phyloP scores from a whole-genome alignment of 1,284 basidiomycete species.

The Naganishia sp. region DNA sequence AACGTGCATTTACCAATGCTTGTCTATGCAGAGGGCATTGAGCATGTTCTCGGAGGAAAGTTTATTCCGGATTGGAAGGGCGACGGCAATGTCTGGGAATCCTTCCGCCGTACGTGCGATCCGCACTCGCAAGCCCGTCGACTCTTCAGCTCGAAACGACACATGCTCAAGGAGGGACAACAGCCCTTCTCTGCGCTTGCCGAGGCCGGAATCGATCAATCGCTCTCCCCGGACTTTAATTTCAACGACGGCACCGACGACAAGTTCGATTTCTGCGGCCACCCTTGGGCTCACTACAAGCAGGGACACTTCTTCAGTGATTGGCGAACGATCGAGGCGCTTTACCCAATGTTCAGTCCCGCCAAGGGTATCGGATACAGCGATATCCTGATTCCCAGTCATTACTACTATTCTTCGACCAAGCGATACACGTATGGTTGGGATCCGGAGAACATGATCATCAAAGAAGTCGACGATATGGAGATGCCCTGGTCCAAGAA shows the following conservation, averaged over 20 bases:
- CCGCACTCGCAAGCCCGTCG: conserved; percentile 75
- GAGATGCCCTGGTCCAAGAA: conserved; percentile 69
- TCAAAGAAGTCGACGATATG: conserved; percentile 74
- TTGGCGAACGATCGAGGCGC: conserved; percentile 78
- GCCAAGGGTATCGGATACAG: conserved; percentile 78
- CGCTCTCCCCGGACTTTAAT: conserved; percentile 61
- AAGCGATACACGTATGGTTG: conserved; percentile 84
- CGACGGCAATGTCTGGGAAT: conserved; percentile 84
- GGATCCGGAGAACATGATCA: conserved; percentile 70
- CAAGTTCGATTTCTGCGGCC: conserved; percentile 71
- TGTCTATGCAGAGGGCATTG: conserved; percentile 58
- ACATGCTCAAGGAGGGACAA: conserved; percentile 56
- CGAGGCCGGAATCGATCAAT: conserved; percentile 52
- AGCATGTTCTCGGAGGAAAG: conserved; percentile 65
- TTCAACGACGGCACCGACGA: conserved; percentile 66
- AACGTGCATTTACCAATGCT: not conserved
- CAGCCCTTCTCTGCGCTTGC: conserved; percentile 52
- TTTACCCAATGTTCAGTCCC: conserved; percentile 89
- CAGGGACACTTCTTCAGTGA: conserved; percentile 96
- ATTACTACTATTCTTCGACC: conserved; percentile 86
- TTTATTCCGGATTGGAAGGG: conserved; percentile 81
- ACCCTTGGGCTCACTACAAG: conserved; percentile 76
- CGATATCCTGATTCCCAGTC: conserved; percentile 88
- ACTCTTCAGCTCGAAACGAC: conserved; percentile 70
- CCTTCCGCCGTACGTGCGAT: conserved; percentile 84